Evolutionary conservation across 176 grass and related monocot genomes (phyloP), one percentile per base, ranked within the genome.

Genomic region (Calamus simplicifolius): DNA sequence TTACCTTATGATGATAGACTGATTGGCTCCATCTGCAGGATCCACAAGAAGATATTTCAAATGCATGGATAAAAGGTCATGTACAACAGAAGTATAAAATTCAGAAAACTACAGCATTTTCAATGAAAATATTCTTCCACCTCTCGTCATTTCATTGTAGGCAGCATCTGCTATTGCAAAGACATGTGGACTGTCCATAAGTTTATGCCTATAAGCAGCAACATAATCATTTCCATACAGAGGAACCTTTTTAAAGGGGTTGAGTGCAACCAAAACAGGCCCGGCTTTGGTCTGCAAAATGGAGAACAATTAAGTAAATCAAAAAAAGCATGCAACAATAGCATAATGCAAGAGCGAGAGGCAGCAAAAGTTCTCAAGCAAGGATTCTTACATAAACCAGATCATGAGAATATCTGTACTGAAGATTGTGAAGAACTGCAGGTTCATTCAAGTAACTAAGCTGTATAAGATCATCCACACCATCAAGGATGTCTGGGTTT

Each of bases 401-500:
- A 72, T 98, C 84, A 68, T 72, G 73, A 30, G 85, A 77, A 29
- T 93, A 98, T 87, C 93, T 83, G 64, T 81, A 83, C 63, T 89
- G 88, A 73, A 98, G 73, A 62, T 98, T 98, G 73, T 92, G 83
- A 69, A 98, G 61, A 27, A 98, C 93, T 17, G 93, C 85, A 56
- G 93, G 84, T 70, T 98, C 93, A 66, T 89, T 81, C 68, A 98
- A 76, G 82, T 98, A 98, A 81, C 94, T 98, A 43, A 98, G 81
- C 51, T 93, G 94, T 88, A 98, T 98, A 54, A 98, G 87, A 77
- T 98, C 84, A 52, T 92, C 88, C 63, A 98, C 88, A 67, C 94
- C 94, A 54, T 98, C 80, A 18, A 98, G 94, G 81, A 98, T 98
- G 83, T 98, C 93, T 50, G 93, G 93, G 66, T 98, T 98, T 71